Percentiles rank a stretch among this genome's conserved stretches.
Evolutionary conservation across 257 asterid species (phyloP).

Genomic region (Ophiorrhiza pumila): DNA sequence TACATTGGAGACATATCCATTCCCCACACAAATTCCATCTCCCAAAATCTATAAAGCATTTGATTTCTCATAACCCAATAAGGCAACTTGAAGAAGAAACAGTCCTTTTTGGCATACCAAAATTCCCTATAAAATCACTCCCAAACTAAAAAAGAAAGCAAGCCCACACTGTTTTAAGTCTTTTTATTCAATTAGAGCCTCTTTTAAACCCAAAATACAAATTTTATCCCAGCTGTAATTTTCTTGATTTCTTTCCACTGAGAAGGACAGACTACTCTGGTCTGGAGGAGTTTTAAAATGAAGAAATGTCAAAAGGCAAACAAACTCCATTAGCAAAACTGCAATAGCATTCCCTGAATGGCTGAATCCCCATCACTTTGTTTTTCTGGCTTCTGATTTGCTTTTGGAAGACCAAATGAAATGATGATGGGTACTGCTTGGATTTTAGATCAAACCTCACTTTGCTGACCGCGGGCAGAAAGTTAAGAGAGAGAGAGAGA

Average conservation of each 20-base stretch:
- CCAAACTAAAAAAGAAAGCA: neutral
- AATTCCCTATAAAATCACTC: constrained; percentile 11
- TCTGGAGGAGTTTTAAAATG: no score
- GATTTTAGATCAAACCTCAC: constrained; percentile 24
- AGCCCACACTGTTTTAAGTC: neutral
- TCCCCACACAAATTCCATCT: constrained; percentile 25
- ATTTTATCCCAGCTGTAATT: neutral
- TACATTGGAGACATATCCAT: constrained; percentile 31
- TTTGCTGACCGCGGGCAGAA: constrained; percentile 45
- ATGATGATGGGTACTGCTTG: constrained; percentile 27
- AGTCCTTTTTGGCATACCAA: neutral
- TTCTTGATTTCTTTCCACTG: neutral
- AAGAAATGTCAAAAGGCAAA: neutral
- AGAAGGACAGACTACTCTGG: neutral
- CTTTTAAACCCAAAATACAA: neutral
- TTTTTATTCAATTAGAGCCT: neutral
- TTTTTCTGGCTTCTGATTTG: neutral
- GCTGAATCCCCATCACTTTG: neutral
- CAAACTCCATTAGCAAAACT: neutral
- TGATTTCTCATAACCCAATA: constrained; percentile 37
- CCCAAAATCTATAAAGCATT: constrained; percentile 37
- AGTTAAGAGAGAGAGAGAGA: constrained; percentile 2
- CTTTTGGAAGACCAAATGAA: constrained; percentile 14
- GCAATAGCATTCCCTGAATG: no score
- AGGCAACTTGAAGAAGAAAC: constrained; percentile 14